Conservation (phyloP, 2,329 filamentous ascomycete species). For the Fusarium sarcochroum region DNA sequence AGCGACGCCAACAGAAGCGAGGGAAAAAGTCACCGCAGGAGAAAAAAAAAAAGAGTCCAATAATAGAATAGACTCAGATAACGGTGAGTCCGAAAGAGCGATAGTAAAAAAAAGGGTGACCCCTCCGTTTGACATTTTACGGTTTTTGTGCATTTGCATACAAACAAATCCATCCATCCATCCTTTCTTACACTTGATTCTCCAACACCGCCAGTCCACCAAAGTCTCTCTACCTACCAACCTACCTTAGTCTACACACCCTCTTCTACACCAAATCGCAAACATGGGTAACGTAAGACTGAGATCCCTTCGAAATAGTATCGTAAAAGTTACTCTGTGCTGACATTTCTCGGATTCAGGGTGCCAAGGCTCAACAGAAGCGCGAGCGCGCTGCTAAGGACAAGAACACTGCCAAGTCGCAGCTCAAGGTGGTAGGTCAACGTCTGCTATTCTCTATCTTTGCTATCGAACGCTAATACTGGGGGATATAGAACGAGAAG, state of each 20-base stretch:
- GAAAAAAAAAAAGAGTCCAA: slow-evolving; percentile 19
- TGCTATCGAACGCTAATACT: slow-evolving; percentile 30
- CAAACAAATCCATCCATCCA: slow-evolving; percentile 21
- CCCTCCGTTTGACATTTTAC: slow-evolving; percentile 39
- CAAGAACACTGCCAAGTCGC: slow-evolving; percentile 71
- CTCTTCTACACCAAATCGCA: slow-evolving; percentile 34
- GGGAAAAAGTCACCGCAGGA: slow-evolving; percentile 4
- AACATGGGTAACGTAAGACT: slow-evolving; percentile 56
- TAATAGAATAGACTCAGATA: slow-evolving; percentile 29
- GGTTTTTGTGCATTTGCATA: slow-evolving; percentile 25
- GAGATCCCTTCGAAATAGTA: neutral
- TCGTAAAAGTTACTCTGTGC: slow-evolving; percentile 11
- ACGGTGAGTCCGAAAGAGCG: slow-evolving; percentile 32
- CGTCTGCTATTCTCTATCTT: neutral
- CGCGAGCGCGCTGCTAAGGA: slow-evolving; percentile 80
- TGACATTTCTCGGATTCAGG: slow-evolving; percentile 56
- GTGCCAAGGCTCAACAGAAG: slow-evolving; percentile 78
- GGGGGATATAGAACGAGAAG: slow-evolving; percentile 71
- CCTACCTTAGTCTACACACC: slow-evolving; percentile 4
- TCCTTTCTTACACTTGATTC: slow-evolving; percentile 20
- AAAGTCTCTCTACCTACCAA: slow-evolving; percentile 2
- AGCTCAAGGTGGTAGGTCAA: slow-evolving; percentile 74
- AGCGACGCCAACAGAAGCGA: neutral
- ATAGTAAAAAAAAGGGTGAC: slow-evolving; percentile 17
- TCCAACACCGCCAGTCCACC: slow-evolving; percentile 37